Evolutionary conservation across 805 yeast genomes (phyloP).

Genomic region (Sungouiella thailandica): DNA sequence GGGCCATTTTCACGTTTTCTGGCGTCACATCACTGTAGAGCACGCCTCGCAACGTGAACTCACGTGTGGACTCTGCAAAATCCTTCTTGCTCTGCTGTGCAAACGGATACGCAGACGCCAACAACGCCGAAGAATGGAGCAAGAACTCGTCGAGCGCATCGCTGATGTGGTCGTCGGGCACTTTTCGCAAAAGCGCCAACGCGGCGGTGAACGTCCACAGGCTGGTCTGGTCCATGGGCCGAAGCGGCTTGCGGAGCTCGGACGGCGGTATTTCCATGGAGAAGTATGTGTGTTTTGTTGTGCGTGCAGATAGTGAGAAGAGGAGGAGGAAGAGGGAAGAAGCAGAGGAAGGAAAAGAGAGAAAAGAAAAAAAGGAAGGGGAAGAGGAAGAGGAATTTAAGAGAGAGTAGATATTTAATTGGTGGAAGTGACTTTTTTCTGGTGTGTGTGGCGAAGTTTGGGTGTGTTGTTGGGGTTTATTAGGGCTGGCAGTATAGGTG

Average conservation of each 20-base stretch:
- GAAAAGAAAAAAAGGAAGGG: not conserved
- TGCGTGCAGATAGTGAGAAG: not conserved
- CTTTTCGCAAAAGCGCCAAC: constrained; percentile 24
- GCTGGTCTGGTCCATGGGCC: constrained; percentile 14
- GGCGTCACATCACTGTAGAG: constrained; percentile 32
- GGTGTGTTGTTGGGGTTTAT: no score
- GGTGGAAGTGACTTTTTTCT: not conserved
- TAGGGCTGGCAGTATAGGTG: no score
- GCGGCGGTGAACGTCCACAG: constrained; percentile 39
- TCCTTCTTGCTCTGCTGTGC: not conserved
- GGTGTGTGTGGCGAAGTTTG: no score
- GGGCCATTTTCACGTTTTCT: constrained; percentile 34
- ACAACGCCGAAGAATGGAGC: constrained; percentile 24
- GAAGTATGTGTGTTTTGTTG: constrained; percentile 1
- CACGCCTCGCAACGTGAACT: constrained; percentile 37
- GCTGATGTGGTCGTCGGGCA: constrained; percentile 25
- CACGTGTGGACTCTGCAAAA: constrained; percentile 14
- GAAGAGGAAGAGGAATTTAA: not conserved
- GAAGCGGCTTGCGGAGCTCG: not conserved
- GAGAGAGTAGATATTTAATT: not conserved
- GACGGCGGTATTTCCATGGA: constrained; percentile 1
- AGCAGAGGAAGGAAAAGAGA: not conserved
- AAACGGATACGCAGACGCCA: constrained; percentile 31
- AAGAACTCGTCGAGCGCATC: constrained; percentile 39
- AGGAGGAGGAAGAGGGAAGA: no score